Conservation (phyloP, 768 basidiomycete species). For the Amanita jacksonii region DNA sequence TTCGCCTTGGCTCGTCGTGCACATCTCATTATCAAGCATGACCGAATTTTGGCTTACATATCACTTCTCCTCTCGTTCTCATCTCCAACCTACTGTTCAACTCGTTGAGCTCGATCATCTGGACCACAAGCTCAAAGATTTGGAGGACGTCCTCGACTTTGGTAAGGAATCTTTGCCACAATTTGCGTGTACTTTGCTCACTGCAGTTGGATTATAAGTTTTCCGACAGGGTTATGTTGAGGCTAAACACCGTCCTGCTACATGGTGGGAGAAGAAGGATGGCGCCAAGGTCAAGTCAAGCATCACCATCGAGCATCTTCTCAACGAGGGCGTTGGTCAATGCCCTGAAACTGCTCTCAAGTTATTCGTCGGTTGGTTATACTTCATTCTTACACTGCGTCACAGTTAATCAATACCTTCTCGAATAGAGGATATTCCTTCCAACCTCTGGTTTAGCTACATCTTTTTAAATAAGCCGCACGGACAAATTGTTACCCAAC, state of each 20-base stretch:
- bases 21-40: too few species aligned
- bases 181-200: slow-evolving; percentile 12
- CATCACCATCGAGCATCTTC: slow-evolving; percentile 25
- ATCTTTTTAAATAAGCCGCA: slow-evolving; percentile 24
- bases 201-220: slow-evolving; percentile 15
- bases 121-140: slow-evolving; percentile 28
- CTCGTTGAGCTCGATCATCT: slow-evolving; percentile 37
- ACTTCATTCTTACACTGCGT: too few species aligned
- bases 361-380: slow-evolving; percentile 33
- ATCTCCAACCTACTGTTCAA: slow-evolving; percentile 33
- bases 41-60: slow-evolving; percentile 41
- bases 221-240: slow-evolving; percentile 40
- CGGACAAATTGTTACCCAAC: slow-evolving; percentile 29
- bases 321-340: slow-evolving; percentile 28
- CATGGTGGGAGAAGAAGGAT: slow-evolving; percentile 36
- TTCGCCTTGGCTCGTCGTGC: too few species aligned
- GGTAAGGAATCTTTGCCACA: slow-evolving; percentile 16
- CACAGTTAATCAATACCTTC: too few species aligned
- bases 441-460: slow-evolving; percentile 36
- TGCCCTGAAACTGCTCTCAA: slow-evolving; percentile 34
- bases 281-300: slow-evolving; percentile 27
- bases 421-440: slow-evolving; percentile 28
- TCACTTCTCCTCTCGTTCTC: slow-evolving; percentile 34
- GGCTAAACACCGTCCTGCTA: slow-evolving; percentile 28
- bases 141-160: slow-evolving; percentile 41